These are phyloP conservation scores for Fraxinus velutina DNA, from an alignment of 305 asterid genomes.

Conservation along the genomic window DNA sequence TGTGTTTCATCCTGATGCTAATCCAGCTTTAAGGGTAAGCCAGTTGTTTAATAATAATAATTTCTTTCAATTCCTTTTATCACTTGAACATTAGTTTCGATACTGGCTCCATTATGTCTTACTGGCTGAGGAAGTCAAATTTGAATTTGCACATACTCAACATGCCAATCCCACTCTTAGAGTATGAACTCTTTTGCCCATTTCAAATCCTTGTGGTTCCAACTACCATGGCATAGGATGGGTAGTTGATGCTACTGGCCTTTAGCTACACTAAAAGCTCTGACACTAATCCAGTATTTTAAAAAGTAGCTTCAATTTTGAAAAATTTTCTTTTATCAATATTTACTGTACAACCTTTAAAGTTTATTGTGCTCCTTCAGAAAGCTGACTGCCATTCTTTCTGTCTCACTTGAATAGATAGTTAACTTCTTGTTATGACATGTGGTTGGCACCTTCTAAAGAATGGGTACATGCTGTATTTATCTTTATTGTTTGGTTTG, in stretches of 20 bases:
- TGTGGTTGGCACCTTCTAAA: neutral
- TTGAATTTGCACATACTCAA: neutral
- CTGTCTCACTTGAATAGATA: constrained; percentile 6
- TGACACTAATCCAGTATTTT: constrained; percentile 6
- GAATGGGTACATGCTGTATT: neutral
- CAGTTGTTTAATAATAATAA: neutral
- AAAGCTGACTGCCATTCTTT: neutral
- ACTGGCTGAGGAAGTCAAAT: neutral
- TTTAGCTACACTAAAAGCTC: neutral
- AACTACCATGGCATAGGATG: neutral
- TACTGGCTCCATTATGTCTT: neutral
- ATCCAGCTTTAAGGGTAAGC: constrained; percentile 94
- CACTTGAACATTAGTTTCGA: neutral
- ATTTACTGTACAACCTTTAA: constrained; percentile 1
- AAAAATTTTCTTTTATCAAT: neutral
- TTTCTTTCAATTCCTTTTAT: constrained; percentile 5
- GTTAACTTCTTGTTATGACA: constrained; percentile 3
- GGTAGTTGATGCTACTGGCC: constrained; percentile 1
- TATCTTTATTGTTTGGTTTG: constrained; percentile 1
- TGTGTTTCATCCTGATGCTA: constrained; percentile 95
- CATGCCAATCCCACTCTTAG: neutral
- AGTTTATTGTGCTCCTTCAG: constrained; percentile 14
- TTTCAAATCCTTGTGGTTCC: neutral
- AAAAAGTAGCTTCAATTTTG: neutral
- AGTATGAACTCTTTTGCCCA: neutral